These are phyloP conservation scores for Fusarium clavum DNA, from an alignment of 2,329 filamentous ascomycete genomes.

Conservation along the genomic window DNA sequence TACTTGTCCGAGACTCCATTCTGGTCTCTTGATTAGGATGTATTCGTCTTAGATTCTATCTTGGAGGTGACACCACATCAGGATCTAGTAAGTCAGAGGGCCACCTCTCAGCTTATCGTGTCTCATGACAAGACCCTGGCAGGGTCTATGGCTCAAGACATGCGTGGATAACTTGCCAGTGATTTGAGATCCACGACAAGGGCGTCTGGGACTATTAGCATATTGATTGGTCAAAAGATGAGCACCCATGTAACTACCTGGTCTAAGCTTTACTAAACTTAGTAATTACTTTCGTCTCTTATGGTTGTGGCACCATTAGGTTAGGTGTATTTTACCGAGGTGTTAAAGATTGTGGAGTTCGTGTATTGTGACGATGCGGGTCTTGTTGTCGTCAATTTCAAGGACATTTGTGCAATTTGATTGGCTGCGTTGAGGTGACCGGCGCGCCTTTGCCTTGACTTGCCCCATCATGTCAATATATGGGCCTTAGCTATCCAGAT, in stretches of 20 bases:
- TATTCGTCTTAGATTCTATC: not conserved
- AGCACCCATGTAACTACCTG: too few species aligned
- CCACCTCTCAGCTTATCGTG: not conserved
- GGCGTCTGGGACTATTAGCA: too few species aligned
- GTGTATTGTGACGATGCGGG: not conserved
- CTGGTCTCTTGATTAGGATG: not conserved
- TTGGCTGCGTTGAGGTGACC: not conserved
- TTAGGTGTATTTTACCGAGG: not conserved
- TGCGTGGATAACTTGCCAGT: too few species aligned
- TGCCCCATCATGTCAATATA: not conserved
- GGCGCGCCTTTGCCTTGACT: constrained; percentile 13
- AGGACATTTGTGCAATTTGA: not conserved
- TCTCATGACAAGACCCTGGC: fast-evolving
- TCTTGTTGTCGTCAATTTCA: not conserved
- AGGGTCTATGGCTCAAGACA: too few species aligned
- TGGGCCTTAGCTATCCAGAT: not conserved
- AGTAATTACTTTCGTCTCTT: not conserved
- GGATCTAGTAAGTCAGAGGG: not conserved
- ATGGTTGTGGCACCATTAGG: not conserved
- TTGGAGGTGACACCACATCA: not conserved
- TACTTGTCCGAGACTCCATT: not conserved
- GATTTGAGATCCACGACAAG: too few species aligned
- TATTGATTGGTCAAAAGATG: too few species aligned
- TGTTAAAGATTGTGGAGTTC: not conserved
- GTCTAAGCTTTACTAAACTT: not conserved